Base-by-base conservation (phyloP, 768 basidiomycete species). In the Leccinum rimulosum region DNA sequence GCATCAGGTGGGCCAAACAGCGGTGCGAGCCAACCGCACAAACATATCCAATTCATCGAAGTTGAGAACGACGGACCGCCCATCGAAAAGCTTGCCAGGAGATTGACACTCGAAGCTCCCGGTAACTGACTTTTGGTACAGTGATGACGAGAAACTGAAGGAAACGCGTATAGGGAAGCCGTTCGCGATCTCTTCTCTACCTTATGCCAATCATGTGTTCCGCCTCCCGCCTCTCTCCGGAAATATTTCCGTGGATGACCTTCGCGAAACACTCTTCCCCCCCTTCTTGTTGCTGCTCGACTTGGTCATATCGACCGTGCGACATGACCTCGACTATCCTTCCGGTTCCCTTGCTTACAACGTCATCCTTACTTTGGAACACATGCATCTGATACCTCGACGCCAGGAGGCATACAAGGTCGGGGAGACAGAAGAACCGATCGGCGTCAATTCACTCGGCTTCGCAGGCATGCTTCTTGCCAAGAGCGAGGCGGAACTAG, bases 381-480 rank as follows among this genome's bases (percentile, higher is more conserved):
- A 98, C 75, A 76, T 98, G 58, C 87, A 96, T 72, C 58, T 97
- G 57, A 84, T 98, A 67, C 95, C 95, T 31, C 85, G 95, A 40
- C 79, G 78, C 52, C 73, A 74, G 33, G 92, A 93, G 68, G 73
- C 71, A n/a, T 81, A 88, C 71, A 71, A 66, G 11, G 73, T 89
- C 5, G 61, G 73, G 55, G 79, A 76, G 52, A 82, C 82, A 3
- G 83, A 84, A n/a, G 81, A 84, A 35, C 60, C 73, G 55, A 67
- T 98, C 28, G 83, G 84, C 66, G 79, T 98, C 47, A 97, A 98
- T 72, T 82, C 95, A 49, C 80, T 97, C 51, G 95, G 92, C 14
- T 97, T 89, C 70, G 90, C 93, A 7, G 95, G 95, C 1, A 85
- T 92, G 87, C 66, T 97, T 61, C 82, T 97, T 56, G 93, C 91